Evolutionary conservation across 129 eudicot species (phyloP).

Genomic region (Tanacetum coccineum): DNA sequence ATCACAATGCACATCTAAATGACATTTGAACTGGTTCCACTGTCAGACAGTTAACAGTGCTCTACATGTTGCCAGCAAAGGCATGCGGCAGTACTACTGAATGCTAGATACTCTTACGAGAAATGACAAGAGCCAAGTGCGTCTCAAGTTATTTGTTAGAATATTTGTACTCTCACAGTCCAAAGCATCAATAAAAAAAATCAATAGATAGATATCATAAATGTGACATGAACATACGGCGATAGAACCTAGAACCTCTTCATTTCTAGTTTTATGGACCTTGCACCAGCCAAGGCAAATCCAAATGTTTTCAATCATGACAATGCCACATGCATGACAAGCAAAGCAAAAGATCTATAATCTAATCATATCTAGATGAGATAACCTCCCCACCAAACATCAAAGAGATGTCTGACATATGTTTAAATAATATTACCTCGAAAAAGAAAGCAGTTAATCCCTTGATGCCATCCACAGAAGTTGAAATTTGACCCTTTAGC

Average conservation of each 20-base stretch:
- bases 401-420: constrained; percentile 16
- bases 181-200: background rate
- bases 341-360: constrained; percentile 1
- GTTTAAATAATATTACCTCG: constrained; percentile 27
- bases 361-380: background rate
- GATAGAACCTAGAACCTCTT: constrained; percentile 15
- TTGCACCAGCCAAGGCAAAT: constrained; percentile 16
- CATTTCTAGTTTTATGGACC: constrained; percentile 15
- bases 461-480: constrained; percentile 19
- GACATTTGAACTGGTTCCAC: background rate
- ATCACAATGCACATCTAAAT: background rate
- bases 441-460: constrained; percentile 29
- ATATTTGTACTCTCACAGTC: constrained; percentile 3
- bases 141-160: background rate
- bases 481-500: constrained; percentile 21
- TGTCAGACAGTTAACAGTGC: background rate
- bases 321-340: constrained; percentile 6
- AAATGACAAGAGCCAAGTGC: background rate
- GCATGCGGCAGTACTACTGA: background rate
- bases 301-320: constrained; percentile 8
- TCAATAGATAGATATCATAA: background rate
- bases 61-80: constrained; percentile 2
- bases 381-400: constrained; percentile 17
- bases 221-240: background rate
- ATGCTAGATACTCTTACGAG: background rate